Conservation (phyloP, 352 stramenopile species). For the Phytophthora rubi region DNA sequence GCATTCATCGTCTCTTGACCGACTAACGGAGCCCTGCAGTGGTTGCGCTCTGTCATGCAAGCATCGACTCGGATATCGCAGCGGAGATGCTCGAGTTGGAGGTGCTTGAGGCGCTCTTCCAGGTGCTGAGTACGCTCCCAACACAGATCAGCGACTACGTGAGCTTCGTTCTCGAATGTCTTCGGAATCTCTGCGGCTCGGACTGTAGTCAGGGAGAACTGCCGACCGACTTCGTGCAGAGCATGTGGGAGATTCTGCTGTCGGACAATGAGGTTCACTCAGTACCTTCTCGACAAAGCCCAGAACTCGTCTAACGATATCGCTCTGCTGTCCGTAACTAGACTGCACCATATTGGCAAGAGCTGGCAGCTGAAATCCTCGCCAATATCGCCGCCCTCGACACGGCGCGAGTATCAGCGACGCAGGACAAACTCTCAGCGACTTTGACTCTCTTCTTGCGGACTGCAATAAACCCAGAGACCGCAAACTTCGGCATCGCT, state of each 20-base stretch:
- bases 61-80: constrained; percentile 61
- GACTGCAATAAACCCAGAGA: not conserved
- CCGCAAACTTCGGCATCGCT: constrained; percentile 41
- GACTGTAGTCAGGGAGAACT: constrained; percentile 17
- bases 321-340: not conserved
- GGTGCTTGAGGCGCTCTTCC: constrained; percentile 36
- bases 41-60: constrained; percentile 61
- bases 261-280: constrained; percentile 19
- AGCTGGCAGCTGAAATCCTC: constrained; percentile 52
- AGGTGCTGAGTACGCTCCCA: constrained; percentile 35
- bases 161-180: constrained; percentile 46
- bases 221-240: constrained; percentile 23
- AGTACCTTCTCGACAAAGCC: not conserved
- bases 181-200: constrained; percentile 60
- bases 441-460: constrained; percentile 49
- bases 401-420: constrained; percentile 22
- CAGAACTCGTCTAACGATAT: not conserved
- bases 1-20: not conserved
- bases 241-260: constrained; percentile 41
- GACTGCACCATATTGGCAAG: constrained; percentile 16
- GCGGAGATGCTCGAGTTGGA: constrained; percentile 49
- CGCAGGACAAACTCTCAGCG: constrained; percentile 35
- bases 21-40: constrained; percentile 28
- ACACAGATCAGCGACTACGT: constrained; percentile 19
- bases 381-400: constrained; percentile 42